phyloP scores from a whole-genome alignment of 2,329 filamentous ascomycete genomes.

The Curvularia eragrostidis region DNA sequence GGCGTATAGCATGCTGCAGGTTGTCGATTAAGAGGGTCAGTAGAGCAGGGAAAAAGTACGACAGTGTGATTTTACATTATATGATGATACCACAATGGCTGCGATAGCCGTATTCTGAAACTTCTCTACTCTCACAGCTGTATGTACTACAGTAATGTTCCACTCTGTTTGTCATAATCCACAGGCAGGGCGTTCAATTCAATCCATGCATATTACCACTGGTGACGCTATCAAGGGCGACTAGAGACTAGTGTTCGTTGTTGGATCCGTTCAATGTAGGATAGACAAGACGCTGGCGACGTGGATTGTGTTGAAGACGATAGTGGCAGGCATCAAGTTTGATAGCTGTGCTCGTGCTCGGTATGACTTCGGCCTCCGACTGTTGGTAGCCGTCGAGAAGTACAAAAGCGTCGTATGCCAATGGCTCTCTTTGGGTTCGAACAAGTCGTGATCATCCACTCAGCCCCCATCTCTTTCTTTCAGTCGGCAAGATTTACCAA shows the following conservation, averaged over 20 bases:
- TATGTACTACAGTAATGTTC: neutral
- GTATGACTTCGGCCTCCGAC: neutral
- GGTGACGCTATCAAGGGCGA: too few species aligned
- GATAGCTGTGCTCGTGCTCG: neutral
- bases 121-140: neutral
- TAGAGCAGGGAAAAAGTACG: neutral
- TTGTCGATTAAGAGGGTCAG: constrained; percentile 56
- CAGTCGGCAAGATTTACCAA: constrained; percentile 13
- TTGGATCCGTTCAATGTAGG: neutral
- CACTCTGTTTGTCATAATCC: neutral
- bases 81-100: neutral
- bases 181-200: too few species aligned
- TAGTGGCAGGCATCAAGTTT: neutral
- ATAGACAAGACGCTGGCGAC: neutral
- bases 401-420: neutral
- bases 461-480: neutral
- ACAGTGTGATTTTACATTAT: neutral
- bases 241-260: neutral
- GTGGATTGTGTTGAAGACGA: neutral
- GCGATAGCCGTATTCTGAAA: neutral
- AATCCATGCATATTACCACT: too few species aligned
- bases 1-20: constrained; percentile 63
- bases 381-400: neutral
- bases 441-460: neutral
- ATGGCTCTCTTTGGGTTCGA: neutral